Base-by-base conservation (phyloP, 2,329 filamentous ascomycete genomes). In the Huntiella omanensis region DNA sequence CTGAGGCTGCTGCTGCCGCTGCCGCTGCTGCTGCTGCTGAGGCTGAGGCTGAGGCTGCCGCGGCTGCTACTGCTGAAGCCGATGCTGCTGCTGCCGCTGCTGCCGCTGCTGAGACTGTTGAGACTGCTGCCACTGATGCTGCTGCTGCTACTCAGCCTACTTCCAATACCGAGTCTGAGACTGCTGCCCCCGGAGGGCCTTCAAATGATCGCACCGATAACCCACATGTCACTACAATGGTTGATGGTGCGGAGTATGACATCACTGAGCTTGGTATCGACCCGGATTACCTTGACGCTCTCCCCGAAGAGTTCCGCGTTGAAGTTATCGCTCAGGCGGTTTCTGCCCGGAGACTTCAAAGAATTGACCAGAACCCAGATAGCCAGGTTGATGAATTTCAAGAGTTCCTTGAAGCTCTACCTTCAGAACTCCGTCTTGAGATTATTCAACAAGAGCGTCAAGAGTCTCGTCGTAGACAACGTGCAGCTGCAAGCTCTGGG, bases 251-350 rank as follows among this genome's bases (percentile, higher is more conserved):
- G 52, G 78, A 91, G 55, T 75, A 93, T 45, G 91, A 98, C 59
- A 91, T 98, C 42, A 98, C 91, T 0, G 83, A 84, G 50, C 71
- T 98, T 51, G 87, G 88, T 42, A 96, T 98, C 54, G 91, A 98
- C 58, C 75, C 82, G 12, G 87, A 93, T 48, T 98, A 95, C 61
- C 74, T 98, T 5, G 84, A 91, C 49, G 92, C 88, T n/a, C 66
- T 98, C n/a, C 91, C 91, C 0, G 91, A 98, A 55, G 92, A 98
- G 51, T 78, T 96, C 57, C 75, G 91, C 40, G 88, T 96, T 60
- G 91, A 98, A 59, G 91, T 98, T 42, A 83, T 98, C 53, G 85
- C 92, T 59, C 79, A 87, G 51, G 86, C 93, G 49, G 74, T 94
- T 52, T 85, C 83, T 45, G 78, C 84, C 53, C 75, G 88, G 53